These are phyloP conservation scores for Suhomyces chickasaworum DNA, from an alignment of 1,139 yeast species.

Conservation along the genomic window DNA sequence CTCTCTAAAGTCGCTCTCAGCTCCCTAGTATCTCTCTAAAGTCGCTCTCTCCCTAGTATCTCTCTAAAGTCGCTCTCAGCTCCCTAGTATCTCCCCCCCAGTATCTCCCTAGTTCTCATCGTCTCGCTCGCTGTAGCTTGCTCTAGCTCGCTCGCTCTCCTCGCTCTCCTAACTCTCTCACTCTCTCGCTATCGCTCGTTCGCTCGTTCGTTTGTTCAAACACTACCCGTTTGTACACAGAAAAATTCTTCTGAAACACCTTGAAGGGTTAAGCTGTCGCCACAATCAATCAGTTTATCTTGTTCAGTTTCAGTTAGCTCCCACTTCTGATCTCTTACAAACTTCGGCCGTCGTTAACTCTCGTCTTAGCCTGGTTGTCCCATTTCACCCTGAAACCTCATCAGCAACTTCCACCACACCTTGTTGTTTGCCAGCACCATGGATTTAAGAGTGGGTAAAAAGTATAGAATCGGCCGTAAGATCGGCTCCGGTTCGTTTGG, in stretches of 20 bases:
- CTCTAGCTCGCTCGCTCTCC: not conserved
- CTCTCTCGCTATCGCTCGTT: not conserved
- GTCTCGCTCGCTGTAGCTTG: no score
- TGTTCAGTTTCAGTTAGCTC: no score
- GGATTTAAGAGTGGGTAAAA: conserved; percentile 93
- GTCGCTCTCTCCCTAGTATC: not conserved
- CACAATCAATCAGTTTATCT: not conserved
- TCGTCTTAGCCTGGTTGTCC: not conserved
- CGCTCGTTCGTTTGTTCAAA: not conserved
- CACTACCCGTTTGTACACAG: conserved; percentile 9
- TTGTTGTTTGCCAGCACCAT: conserved; percentile 21
- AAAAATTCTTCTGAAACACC: conserved; percentile 9
- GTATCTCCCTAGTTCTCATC: not conserved
- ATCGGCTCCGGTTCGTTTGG: conserved; percentile 98
- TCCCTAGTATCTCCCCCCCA: no score
- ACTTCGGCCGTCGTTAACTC: not conserved
- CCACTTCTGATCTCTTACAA: not conserved
- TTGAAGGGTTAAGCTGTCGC: conserved; percentile 1
- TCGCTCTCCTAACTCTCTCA: not conserved
- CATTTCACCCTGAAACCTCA: not conserved
- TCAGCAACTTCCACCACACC: not conserved
- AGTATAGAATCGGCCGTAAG: conserved; percentile 92
- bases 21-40: no score
- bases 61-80: no score
- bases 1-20: no score